Percentiles rank a stretch among this genome's conserved stretches.
Evolutionary conservation across 768 basidiomycete species (phyloP).

Genomic region (Lyophyllum atratum): DNA sequence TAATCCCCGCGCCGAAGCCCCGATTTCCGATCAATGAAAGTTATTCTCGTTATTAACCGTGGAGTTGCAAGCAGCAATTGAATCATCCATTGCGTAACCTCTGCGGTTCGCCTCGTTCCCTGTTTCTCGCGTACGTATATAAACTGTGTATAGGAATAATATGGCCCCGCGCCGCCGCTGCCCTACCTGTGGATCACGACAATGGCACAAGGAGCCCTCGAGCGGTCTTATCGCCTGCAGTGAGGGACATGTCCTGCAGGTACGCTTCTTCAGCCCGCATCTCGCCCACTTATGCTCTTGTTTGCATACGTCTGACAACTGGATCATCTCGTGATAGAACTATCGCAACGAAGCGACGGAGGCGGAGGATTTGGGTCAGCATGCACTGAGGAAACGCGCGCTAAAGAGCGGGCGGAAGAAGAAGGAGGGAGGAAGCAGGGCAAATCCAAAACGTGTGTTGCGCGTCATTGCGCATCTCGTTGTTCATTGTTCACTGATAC

Average conservation of each 20-base stretch:
- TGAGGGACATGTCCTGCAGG: constrained; percentile 91
- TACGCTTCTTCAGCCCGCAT: constrained; percentile 28
- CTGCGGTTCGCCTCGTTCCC: not conserved
- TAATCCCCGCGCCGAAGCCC: not conserved
- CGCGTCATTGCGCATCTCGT: constrained; percentile 1
- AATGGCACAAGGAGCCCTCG: constrained; percentile 86
- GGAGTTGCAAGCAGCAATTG: not conserved
- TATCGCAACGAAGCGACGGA: constrained; percentile 83
- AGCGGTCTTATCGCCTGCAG: constrained; percentile 84
- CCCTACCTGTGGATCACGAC: constrained; percentile 76
- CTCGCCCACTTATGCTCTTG: not conserved
- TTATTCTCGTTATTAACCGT: not conserved
- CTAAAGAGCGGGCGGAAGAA: constrained; percentile 60
- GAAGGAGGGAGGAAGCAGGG: constrained; percentile 49
- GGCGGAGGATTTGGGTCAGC: constrained; percentile 60
- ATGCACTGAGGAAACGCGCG: constrained; percentile 65
- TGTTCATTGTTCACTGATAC: not conserved
- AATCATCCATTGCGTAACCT: not conserved
- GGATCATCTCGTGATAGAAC: constrained; percentile 46
- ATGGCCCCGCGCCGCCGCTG: constrained; percentile 73
- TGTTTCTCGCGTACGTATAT: not conserved
- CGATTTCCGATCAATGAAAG: constrained; percentile 7
- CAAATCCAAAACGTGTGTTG: constrained; percentile 58
- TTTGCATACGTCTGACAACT: not conserved
- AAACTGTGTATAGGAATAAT: not conserved